phyloP scores from a whole-genome alignment of 345 rosid genomes.

The Murraya koenigii region DNA sequence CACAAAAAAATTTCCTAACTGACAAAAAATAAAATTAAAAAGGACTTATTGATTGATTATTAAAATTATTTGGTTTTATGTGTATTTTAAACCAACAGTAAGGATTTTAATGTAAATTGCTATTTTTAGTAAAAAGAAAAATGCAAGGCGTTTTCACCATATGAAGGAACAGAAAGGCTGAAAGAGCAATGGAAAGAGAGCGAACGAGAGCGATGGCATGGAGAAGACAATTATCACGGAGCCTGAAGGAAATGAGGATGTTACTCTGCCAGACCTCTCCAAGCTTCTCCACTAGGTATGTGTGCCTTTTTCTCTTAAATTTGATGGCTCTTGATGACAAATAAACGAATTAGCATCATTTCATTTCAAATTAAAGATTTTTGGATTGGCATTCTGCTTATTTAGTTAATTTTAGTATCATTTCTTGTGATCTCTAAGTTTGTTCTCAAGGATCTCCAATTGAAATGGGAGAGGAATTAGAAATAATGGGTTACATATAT shows the following conservation, averaged over 20 bases:
- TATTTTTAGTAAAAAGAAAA: no score
- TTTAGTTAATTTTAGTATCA: neutral
- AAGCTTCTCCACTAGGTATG: slow-evolving; percentile 63
- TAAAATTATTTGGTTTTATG: no score
- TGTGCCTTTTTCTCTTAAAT: neutral
- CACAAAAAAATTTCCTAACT: no score
- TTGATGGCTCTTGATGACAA: neutral
- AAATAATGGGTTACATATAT: no score
- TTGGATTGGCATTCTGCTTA: neutral
- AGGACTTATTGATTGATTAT: no score
- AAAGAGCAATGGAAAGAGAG: slow-evolving; percentile 13
- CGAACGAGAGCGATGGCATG: slow-evolving; percentile 37
- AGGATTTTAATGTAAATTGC: no score
- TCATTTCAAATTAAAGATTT: no score
- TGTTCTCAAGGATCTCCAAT: neutral
- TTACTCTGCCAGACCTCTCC: slow-evolving; percentile 72
- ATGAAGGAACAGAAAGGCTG: no score
- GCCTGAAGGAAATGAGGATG: slow-evolving; percentile 61
- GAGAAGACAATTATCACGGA: slow-evolving; percentile 39
- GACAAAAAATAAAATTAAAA: no score
- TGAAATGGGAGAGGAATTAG: neutral
- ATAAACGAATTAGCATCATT: neutral
- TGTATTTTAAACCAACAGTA: no score
- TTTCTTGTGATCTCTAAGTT: neutral
- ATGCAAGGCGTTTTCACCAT: no score